Base-by-base conservation (phyloP, 768 basidiomycete genomes). In the Saitozyma sp. region DNA sequence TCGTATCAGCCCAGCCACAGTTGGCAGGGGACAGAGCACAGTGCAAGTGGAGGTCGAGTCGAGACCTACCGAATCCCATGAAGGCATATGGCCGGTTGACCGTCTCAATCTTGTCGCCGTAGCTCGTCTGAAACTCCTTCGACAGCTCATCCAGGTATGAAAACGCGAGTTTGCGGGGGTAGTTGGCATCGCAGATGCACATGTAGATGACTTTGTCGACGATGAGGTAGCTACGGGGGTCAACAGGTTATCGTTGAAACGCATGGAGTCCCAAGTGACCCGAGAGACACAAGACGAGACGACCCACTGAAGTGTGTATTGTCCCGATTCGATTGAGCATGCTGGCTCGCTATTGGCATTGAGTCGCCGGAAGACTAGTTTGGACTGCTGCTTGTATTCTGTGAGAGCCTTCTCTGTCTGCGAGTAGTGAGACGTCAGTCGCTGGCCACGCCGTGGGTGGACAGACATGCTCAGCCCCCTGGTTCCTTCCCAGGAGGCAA, bases 361-460 rank as follows among this genome's bases (percentile, higher is more conserved):
- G 74, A 99, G 88, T 45, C 96, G 87, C 63, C 94, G 86, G 79
- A 97, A 97, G 72, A 99, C 89, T 70, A 99, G 85, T 80, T 99
- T 99, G 40, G 94, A 87, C 79, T 99, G 95, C 70, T 97, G 95
- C 79, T 99, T 99, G 83, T 97, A 92, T 81, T 98, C 96, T 76
- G 93, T 91, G 46, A 99, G 83, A 59, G 88, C 84, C 76, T 90
- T 89, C 80, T 98, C 94, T 68, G 92, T 96, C 95, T 98, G 67
- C 60, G 43, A 5, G 29, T 46, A 2, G 13, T 11, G 2, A 11
- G n/a, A 50, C 49, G 49, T 54, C 48, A 19, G 41, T 29, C 5
- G 29, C 5, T 29, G 29, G 29, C 29, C 29, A 29, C 29, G n/a
- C n/a, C n/a, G n/a, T n/a, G 29, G 29, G 29, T 5, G 2, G 29